Conservation (phyloP, 1,284 basidiomycete species). For the Puccinia novopanici region DNA sequence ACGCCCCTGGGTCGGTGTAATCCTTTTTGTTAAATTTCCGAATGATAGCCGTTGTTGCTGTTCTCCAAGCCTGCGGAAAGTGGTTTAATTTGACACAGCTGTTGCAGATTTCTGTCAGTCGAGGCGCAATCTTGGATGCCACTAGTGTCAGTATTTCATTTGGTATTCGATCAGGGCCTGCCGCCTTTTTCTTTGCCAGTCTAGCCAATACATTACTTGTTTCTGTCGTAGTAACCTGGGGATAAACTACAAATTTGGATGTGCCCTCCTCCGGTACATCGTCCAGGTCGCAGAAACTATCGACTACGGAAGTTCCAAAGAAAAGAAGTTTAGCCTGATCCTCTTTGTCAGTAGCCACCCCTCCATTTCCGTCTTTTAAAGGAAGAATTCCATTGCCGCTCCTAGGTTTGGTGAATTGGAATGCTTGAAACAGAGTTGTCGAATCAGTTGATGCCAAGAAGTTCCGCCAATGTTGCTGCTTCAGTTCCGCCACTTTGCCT, state of each 20-base stretch:
- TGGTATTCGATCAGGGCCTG: neutral
- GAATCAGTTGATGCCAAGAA: neutral
- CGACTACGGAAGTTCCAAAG: neutral
- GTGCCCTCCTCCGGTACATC: neutral
- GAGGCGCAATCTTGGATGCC: neutral
- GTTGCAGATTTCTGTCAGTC: slow-evolving; percentile 3
- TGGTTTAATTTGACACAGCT: neutral
- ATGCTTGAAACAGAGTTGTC: slow-evolving; percentile 17
- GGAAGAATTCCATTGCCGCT: neutral
- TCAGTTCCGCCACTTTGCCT: neutral
- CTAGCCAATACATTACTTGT: neutral
- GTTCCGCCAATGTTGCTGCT: slow-evolving; percentile 22
- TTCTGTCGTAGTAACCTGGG: neutral
- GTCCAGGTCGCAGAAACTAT: neutral
- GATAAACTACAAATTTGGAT: neutral
- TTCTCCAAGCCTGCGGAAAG: neutral
- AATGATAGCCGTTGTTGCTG: slow-evolving; percentile 2
- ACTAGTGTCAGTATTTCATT: neutral
- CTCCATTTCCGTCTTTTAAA: neutral
- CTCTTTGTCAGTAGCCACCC: neutral
- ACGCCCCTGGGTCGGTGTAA: slow-evolving; percentile 21
- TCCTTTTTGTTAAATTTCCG: slow-evolving; percentile 5
- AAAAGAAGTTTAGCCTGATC: neutral
- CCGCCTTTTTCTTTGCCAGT: slow-evolving; percentile 16
- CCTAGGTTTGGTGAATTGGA: slow-evolving; percentile 29